Conservation (phyloP, 2,329 filamentous ascomycete species). For the Sporothrix curviconia region DNA sequence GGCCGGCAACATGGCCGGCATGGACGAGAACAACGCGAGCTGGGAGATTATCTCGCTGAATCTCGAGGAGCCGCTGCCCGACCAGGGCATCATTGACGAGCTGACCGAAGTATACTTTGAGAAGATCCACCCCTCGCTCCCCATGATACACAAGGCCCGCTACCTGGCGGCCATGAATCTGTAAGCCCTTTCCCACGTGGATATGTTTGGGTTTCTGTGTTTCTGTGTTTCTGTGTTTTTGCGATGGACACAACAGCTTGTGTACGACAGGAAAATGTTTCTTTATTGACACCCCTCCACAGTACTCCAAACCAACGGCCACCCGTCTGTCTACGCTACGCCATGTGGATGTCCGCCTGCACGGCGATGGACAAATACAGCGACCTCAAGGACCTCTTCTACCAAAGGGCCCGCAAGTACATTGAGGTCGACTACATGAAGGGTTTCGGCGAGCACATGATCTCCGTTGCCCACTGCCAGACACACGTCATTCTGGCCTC, state of each 20-base stretch:
- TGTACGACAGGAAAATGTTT: too few relatives aligned
- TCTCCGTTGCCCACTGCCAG: conserved; percentile 80
- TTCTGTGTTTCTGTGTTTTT: not conserved
- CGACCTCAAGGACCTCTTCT: conserved; percentile 79
- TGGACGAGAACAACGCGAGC: conserved; percentile 55
- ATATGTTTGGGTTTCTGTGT: conserved; percentile 10
- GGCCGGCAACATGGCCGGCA: conserved; percentile 41
- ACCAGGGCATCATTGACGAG: conserved; percentile 67
- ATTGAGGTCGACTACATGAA: conserved; percentile 84
- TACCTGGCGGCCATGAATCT: conserved; percentile 86
- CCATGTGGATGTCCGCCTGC: conserved; percentile 93
- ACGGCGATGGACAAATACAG: conserved; percentile 76
- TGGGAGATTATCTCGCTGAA: conserved; percentile 70
- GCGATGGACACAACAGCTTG: too few relatives aligned
- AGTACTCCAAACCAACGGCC: conserved; percentile 62
- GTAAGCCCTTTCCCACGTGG: too few relatives aligned
- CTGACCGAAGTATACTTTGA: conserved; percentile 86
- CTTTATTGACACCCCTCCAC: too few relatives aligned
- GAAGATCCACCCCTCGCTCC: conserved; percentile 77
- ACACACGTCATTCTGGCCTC: conserved; percentile 70
- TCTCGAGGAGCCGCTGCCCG: conserved; percentile 52
- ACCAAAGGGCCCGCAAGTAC: conserved; percentile 83
- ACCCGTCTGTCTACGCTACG: conserved; percentile 82
- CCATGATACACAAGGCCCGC: conserved; percentile 83
- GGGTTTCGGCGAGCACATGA: conserved; percentile 82